A percentile compares a stretch with the other conserved stretches of the same genome.
phyloP scores from a whole-genome alignment of 176 grass and related monocot genomes.

The Oryza nivara region DNA sequence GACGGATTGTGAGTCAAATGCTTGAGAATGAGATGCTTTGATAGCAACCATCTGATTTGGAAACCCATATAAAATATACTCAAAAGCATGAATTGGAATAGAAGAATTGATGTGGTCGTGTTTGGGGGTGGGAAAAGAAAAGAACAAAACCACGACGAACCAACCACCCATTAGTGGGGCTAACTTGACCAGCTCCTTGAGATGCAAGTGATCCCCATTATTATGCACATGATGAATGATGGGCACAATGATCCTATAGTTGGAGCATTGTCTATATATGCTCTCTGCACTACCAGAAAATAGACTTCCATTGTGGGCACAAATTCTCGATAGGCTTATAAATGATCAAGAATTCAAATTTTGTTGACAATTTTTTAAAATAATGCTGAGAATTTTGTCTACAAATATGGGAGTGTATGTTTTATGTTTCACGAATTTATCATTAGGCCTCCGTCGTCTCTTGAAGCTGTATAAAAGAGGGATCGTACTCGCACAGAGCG shows the following conservation, averaged over 20 bases:
- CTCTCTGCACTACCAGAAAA: neutral
- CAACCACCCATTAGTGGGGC: neutral
- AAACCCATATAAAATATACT: neutral
- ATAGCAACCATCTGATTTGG: neutral
- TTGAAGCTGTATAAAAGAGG: no score
- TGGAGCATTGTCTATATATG: neutral
- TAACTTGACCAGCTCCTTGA: neutral
- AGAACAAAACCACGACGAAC: neutral
- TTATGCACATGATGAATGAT: neutral
- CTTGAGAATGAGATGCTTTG: neutral
- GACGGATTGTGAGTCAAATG: neutral
- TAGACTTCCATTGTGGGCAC: neutral
- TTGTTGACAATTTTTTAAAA: neutral
- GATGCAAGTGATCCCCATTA: neutral
- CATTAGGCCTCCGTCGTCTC: no score
- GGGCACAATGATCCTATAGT: neutral
- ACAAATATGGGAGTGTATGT: no score
- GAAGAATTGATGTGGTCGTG: neutral
- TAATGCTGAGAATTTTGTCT: no score
- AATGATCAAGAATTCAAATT: neutral
- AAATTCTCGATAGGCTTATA: neutral
- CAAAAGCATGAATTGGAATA: neutral
- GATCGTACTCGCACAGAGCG: rapidly evolving
- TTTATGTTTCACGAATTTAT: no score
- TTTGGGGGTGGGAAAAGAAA: neutral